These are phyloP conservation scores for Durusdinium trenchii DNA, from an alignment of 73 alveolate genomes.

Conservation along the genomic window DNA sequence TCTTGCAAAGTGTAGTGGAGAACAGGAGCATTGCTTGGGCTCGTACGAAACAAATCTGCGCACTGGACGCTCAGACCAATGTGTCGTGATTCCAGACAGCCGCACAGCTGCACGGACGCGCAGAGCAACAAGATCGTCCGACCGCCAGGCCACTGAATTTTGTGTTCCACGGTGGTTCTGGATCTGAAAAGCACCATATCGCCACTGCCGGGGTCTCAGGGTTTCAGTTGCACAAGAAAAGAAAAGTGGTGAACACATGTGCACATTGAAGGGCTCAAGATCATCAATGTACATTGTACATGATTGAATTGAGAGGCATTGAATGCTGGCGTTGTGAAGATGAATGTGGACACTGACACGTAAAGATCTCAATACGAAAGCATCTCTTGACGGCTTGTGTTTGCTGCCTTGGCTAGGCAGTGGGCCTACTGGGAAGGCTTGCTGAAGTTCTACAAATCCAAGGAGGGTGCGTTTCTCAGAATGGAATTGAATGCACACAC, in stretches of 20 bases:
- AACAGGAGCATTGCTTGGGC: too few species aligned
- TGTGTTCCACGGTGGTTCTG: conserved; percentile 84
- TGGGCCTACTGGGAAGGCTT: conserved; percentile 69
- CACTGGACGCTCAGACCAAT: too few species aligned
- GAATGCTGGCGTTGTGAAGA: conserved; percentile 82
- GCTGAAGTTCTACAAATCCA: background rate
- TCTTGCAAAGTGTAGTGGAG: too few species aligned
- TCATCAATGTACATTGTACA: background rate
- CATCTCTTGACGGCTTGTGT: background rate
- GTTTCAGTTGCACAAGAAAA: background rate
- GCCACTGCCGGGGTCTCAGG: background rate
- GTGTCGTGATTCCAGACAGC: too few species aligned
- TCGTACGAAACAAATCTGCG: too few species aligned
- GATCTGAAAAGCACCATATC: conserved; percentile 83
- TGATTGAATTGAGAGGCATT: background rate
- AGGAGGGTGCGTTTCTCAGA: conserved; percentile 6
- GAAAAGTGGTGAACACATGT: background rate
- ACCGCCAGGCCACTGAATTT: conserved; percentile 9
- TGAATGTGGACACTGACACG: conserved; percentile 93
- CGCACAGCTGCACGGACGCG: too few species aligned
- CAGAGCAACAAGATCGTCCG: too few species aligned
- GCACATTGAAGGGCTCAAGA: background rate
- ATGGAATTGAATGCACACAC: background rate
- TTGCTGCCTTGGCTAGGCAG: background rate
- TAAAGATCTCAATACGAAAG: background rate